Base-by-base conservation (phyloP, 257 asterid species). In the Plantago ovata region DNA sequence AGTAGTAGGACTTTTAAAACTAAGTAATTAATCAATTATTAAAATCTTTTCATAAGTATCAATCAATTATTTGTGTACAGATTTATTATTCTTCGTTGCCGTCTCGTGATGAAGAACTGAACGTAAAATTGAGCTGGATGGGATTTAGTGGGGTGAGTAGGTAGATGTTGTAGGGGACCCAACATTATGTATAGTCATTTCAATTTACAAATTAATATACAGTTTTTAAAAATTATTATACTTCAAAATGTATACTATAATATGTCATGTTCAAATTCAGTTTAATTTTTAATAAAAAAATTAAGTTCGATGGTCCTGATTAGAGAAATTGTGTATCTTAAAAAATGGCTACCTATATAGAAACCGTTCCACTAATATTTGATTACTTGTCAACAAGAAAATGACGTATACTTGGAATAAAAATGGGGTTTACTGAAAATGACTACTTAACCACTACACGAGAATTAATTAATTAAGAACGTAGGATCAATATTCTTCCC, bases 21-120 rank as follows among this genome's bases (percentile, higher is more conserved):
- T 28, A 3, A 2, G 36, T 28, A 28, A 28, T 8, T 28, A 28
- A 28, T 28, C 36, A 28, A 1, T 28, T 28, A 3, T 0, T 28
- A n/a, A n/a, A n/a, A n/a, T n/a, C n/a, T 28, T 28, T 28, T 28
- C 7, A 3, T 1, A 28, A 28, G 36, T 28, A 28, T 28, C 36
- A 28, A 28, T 28, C 36, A 28, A 28, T 28, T 3, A 28, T 28
- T 28, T 28, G 36, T 28, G 36, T 28, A 43, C 10, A 64, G 67
- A 57, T 19, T 10, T 9, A 19, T 63, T n/a, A n/a, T n/a, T n/a
- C n/a, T n/a, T 28, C 36, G 82, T 59, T 78, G 87, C 78, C 85
- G 79, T 79, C 95, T 70, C 93, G 93, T 86, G 95, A 82, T 73
- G 70, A 28, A 28, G 7, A 28, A 28, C 36, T 28, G 36, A 62